Conservation (phyloP, 768 basidiomycete species). For the Pisolithus orientalis region DNA sequence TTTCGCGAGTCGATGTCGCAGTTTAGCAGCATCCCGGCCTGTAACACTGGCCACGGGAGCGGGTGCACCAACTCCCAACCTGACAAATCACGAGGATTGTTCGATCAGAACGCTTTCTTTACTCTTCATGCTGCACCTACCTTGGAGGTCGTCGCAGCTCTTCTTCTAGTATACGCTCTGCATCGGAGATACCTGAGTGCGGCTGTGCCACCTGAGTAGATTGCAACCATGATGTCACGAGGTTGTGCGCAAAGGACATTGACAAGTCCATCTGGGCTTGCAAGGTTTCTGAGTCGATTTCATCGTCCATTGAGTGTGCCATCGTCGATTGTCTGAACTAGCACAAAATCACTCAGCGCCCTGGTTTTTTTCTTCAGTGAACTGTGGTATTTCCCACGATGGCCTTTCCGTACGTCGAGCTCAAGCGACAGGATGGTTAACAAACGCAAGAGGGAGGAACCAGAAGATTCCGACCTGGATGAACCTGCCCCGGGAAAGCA, state of each 20-base stretch:
- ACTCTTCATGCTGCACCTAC: slow-evolving; percentile 28
- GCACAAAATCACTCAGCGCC: neutral
- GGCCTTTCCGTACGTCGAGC: neutral
- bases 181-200: slow-evolving; percentile 23
- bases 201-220: slow-evolving; percentile 38
- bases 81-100: slow-evolving; percentile 22
- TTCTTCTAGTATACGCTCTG: slow-evolving; percentile 56
- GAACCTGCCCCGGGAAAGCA: slow-evolving; percentile 60
- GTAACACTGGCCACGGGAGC: slow-evolving; percentile 42
- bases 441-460: slow-evolving; percentile 54
- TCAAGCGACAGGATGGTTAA: slow-evolving; percentile 14
- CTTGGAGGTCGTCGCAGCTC: slow-evolving; percentile 65
- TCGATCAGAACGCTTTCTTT: neutral
- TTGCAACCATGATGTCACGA: slow-evolving; percentile 75
- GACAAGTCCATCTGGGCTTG: slow-evolving; percentile 82
- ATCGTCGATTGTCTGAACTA: slow-evolving; percentile 5
- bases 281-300: slow-evolving; percentile 58
- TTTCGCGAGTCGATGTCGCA: slow-evolving; percentile 54
- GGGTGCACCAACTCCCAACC: slow-evolving; percentile 71
- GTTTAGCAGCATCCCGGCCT: slow-evolving; percentile 51
- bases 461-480: slow-evolving; percentile 52
- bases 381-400: neutral
- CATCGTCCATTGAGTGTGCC: slow-evolving; percentile 38
- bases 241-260: slow-evolving; percentile 67
- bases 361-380: neutral